These are phyloP conservation scores for Quercus tomentella DNA, from an alignment of 331 rosid genomes.

Conservation along the genomic window DNA sequence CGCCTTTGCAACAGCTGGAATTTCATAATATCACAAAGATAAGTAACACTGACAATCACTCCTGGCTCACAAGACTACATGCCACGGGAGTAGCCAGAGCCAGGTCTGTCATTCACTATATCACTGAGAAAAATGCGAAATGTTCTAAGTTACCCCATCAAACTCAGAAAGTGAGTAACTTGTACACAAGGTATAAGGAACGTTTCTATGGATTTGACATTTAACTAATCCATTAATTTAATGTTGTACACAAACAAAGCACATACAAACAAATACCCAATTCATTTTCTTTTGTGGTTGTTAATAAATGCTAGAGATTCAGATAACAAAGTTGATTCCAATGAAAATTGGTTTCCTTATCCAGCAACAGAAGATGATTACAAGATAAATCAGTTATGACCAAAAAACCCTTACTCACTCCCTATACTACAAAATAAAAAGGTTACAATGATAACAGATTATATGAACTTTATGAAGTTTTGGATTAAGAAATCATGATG, in stretches of 20 bases:
- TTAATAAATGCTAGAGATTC: too few species aligned
- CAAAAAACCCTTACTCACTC: neutral
- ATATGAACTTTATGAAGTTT: conserved; percentile 5
- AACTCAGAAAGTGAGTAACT: neutral
- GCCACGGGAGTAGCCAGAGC: neutral
- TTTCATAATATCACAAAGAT: conserved; percentile 25
- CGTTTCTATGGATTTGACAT: too few species aligned
- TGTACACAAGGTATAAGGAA: neutral
- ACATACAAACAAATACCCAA: too few species aligned
- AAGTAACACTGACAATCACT: neutral
- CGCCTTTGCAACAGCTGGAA: conserved; percentile 67
- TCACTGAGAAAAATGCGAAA: conserved; percentile 4
- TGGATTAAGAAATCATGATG: neutral
- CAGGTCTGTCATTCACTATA: neutral
- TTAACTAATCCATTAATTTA: too few species aligned
- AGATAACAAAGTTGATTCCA: neutral
- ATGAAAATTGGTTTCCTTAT: neutral
- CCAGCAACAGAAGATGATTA: neutral
- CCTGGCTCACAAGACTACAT: neutral
- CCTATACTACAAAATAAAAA: conserved; percentile 1
- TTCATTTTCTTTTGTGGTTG: too few species aligned
- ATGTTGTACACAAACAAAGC: too few species aligned
- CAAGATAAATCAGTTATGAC: too few species aligned
- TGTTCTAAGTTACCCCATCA: neutral
- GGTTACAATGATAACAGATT: neutral